Base-by-base conservation (phyloP, 2,329 filamentous ascomycete species). In the Rhynchosporium graminicola region DNA sequence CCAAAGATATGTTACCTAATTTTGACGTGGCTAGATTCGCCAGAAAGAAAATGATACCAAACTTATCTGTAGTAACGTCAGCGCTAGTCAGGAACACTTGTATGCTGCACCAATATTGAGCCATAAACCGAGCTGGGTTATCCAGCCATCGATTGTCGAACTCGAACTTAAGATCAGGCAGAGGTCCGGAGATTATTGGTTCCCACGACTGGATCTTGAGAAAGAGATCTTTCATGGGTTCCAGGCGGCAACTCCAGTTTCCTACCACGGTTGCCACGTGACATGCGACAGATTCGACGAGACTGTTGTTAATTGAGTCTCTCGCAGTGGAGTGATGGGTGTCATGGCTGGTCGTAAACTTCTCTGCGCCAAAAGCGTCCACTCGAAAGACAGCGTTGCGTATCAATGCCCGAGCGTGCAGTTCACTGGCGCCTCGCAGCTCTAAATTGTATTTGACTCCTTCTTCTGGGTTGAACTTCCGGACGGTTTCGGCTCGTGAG, bases 361-460 rank as follows among this genome's bases (percentile, higher is more conserved):
- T 50, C 62, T 79, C 77, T 3, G 76, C 76, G 3, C 78, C 78
- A 64, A 77, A 80, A 0, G 67, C 70, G 57, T 72, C 57, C 2
- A 72, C 66, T 38, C 70, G 71, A 57, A 75, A 77, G 4, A 63
- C 58, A 8, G 76, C 73, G 43, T 73, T 70, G 2, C 76, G 72
- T 56, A 76, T 73, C 2, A 60, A 51, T 36, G 72, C 71, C 38
- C 75, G 69, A 2, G 65, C 33, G n/a, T 69, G 61, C 6, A 77
- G 60, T 3, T 69, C 45, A 20, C 1, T 43, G 15, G 12, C 15
- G 2, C 65, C 55, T 55, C 60, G 47, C 7, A 20, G 10, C 36
- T 59, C 60, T n/a, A 58, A 13, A 28, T 55, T 45, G 20, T 54
- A 45, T 15, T 55, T 56, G 9, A 28, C 9, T 9, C 15, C 38